Evolutionary conservation across 2,329 filamentous ascomycete genomes (phyloP).

Genomic region (Coniochaeta sp.): DNA sequence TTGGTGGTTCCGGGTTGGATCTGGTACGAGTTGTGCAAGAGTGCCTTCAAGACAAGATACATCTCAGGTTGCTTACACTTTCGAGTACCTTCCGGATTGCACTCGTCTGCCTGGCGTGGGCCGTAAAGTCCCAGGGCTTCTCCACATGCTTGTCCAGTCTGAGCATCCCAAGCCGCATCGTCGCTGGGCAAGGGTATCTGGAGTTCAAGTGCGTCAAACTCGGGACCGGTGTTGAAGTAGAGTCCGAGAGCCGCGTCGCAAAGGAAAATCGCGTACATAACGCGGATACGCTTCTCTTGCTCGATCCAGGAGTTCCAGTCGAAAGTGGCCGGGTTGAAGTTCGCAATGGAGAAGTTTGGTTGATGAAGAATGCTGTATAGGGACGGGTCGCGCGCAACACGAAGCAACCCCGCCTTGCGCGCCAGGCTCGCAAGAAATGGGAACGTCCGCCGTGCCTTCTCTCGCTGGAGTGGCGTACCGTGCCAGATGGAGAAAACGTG

Average conservation of each 20-base stretch:
- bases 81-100: slow-evolving; percentile 56
- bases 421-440: slow-evolving; percentile 49
- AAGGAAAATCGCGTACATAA: slow-evolving; percentile 59
- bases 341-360: slow-evolving; percentile 37
- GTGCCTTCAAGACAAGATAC: slow-evolving; percentile 50
- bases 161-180: slow-evolving; percentile 68
- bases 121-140: slow-evolving; percentile 59
- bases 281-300: slow-evolving; percentile 61
- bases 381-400: slow-evolving; percentile 40
- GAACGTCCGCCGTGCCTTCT: slow-evolving; percentile 53
- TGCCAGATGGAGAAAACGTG: slow-evolving; percentile 62
- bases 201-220: slow-evolving; percentile 58
- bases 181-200: slow-evolving; percentile 63
- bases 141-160: slow-evolving; percentile 50
- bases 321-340: slow-evolving; percentile 45
- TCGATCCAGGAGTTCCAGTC: slow-evolving; percentile 63
- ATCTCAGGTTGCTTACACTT: slow-evolving; percentile 59
- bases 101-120: slow-evolving; percentile 41
- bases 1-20: slow-evolving; percentile 63
- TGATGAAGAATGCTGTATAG: slow-evolving; percentile 57
- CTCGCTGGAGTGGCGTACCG: slow-evolving; percentile 58
- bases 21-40: slow-evolving; percentile 51
- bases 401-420: slow-evolving; percentile 49
- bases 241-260: slow-evolving; percentile 59
- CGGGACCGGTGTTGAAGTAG: slow-evolving; percentile 62